Evolutionary conservation across 306 rosid species (phyloP).

Genomic region (Fagus crenata): DNA sequence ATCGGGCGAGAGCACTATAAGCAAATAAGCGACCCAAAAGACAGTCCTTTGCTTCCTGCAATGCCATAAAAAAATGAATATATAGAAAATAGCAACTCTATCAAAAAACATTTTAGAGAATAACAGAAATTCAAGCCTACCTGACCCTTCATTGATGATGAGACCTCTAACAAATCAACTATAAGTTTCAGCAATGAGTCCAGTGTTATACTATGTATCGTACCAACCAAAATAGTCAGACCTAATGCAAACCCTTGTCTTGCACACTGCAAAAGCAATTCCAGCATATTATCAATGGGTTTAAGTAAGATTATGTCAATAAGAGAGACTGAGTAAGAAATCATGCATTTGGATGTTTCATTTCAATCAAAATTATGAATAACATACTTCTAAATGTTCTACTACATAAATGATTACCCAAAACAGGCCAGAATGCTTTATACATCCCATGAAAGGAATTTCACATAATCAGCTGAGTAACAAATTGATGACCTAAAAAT

Average conservation of each 20-base stretch:
- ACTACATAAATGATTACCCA: background rate
- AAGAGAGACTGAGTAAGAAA: background rate
- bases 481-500: background rate
- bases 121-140: constrained; percentile 34
- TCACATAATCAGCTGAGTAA: background rate
- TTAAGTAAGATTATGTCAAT: background rate
- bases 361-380: background rate
- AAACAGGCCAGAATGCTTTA: background rate
- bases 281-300: background rate
- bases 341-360: background rate
- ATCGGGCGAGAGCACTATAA: constrained; percentile 83
- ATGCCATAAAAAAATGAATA: constrained; percentile 24
- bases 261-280: constrained; percentile 75
- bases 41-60: constrained; percentile 90
- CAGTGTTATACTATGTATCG: constrained; percentile 49
- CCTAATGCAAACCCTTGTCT: constrained; percentile 95
- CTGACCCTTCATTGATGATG: constrained; percentile 98
- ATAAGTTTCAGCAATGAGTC: constrained; percentile 81
- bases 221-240: constrained; percentile 50
- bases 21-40: constrained; percentile 89
- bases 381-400: constrained; percentile 5
- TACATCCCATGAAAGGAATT: background rate
- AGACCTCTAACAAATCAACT: constrained; percentile 70
- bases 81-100: constrained; percentile 18
- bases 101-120: constrained; percentile 10